These are phyloP conservation scores for Tetracladium setigerum DNA, from an alignment of 495 filamentous ascomycete species.

Conservation along the genomic window DNA sequence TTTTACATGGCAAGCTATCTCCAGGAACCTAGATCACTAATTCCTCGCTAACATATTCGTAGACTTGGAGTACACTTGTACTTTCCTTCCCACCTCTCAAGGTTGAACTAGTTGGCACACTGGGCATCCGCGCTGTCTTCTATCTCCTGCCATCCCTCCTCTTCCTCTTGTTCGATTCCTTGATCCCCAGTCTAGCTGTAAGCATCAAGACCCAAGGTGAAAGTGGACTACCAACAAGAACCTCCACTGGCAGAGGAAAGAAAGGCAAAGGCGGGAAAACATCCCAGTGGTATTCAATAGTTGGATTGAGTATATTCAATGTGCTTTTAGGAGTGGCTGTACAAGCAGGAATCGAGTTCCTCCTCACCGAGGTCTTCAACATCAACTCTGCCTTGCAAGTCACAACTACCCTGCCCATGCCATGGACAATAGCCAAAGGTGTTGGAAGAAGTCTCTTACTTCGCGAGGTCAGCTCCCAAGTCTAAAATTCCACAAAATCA, in stretches of 20 bases:
- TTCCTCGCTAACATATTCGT: slow-evolving; percentile 14
- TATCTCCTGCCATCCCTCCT: slow-evolving; percentile 66
- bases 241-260: slow-evolving; percentile 25
- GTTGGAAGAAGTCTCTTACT: slow-evolving; percentile 40
- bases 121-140: slow-evolving; percentile 60
- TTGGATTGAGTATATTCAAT: slow-evolving; percentile 57
- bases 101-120: slow-evolving; percentile 65
- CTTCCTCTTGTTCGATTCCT: slow-evolving; percentile 66
- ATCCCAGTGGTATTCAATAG: slow-evolving; percentile 39
- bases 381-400: slow-evolving; percentile 51
- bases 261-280: slow-evolving; percentile 16
- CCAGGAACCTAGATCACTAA: neutral
- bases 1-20: slow-evolving; percentile 55
- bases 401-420: slow-evolving; percentile 50
- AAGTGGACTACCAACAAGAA: slow-evolving; percentile 52
- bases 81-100: slow-evolving; percentile 66
- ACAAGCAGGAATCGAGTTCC: slow-evolving; percentile 51
- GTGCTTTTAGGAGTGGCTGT: slow-evolving; percentile 45
- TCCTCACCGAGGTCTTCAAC: slow-evolving; percentile 41
- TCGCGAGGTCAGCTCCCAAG: slow-evolving; percentile 41
- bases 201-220: slow-evolving; percentile 63
- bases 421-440: slow-evolving; percentile 51
- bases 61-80: slow-evolving; percentile 77
- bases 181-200: slow-evolving; percentile 57
- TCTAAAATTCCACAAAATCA: slow-evolving; percentile 37